Evolutionary conservation across 768 basidiomycete species (phyloP), one percentile per base, ranked within the genome.

Genomic region (Coprinopsis sp.): DNA sequence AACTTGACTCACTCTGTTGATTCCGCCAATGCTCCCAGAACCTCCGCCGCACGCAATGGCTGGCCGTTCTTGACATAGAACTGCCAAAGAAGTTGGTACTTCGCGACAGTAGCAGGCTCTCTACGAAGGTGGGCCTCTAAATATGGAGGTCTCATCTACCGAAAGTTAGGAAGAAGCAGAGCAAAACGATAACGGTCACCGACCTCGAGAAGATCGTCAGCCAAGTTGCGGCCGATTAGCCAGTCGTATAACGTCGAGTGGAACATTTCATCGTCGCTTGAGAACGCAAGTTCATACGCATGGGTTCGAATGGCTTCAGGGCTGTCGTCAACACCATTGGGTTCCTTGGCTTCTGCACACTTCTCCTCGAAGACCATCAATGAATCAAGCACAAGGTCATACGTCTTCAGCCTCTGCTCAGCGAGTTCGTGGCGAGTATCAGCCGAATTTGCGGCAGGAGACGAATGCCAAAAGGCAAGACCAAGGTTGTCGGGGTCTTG

Each of bases 191-290:
- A 50, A 14, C n/a, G 37, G 21, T 29, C 21, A 55, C 79, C 33
- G 50, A 93, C 95, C 76, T 94, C 92, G 30, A 98, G 72, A 14
- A 99, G 69, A 58, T 92, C 88, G 58, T 97, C 91, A 19, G 90
- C 86, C 54, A 91, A 71, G 4, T 83, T 80, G 25, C 81, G 79
- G 23, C 70, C 69, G 34, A 96, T 87, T 39, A 94, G 71, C 96
- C 96, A 98, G 56, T 96, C 91, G 58, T 99, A 99, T 49, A 99
- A 63, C 14, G 82, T 84, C 25, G 87, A 91, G 65, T 98, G 93
- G 68, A 98, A 97, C 69, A 94, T 80, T 56, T 92, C 85, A 62
- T 98, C 96, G 25, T 86, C 78, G 55, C 84, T 84, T 5, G 79
- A 71, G 47, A 97, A 85, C 1, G 91, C 90, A 47, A 93, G 74